Evolutionary conservation across 108 stramenopile genomes (phyloP).

Genomic region (Epipyxis sp.): DNA sequence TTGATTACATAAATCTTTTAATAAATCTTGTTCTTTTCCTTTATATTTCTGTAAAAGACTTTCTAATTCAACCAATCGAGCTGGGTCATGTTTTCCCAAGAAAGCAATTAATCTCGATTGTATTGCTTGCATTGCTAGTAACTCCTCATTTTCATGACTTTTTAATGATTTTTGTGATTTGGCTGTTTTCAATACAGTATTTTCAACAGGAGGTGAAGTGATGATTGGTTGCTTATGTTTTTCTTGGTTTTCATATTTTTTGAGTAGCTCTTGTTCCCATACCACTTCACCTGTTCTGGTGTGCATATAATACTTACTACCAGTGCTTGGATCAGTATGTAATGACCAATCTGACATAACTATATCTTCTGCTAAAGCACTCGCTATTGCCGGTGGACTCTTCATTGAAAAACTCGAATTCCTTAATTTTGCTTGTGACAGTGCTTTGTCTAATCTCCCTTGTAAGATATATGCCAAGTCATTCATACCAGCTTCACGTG

Average conservation of each 20-base stretch:
- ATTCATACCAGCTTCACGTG: slow-evolving; percentile 40
- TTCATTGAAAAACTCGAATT: neutral
- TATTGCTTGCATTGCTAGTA: slow-evolving; percentile 43
- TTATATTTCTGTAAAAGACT: slow-evolving; percentile 36
- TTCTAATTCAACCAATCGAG: slow-evolving; percentile 38
- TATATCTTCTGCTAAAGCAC: neutral
- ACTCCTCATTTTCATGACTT: slow-evolving; percentile 25
- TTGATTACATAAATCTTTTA: neutral
- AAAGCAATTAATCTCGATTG: slow-evolving; percentile 40
- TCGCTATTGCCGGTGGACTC: neutral
- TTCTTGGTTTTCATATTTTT: slow-evolving; percentile 33
- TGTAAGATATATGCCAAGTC: slow-evolving; percentile 38
- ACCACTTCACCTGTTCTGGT: slow-evolving; percentile 48
- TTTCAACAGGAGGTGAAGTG: neutral
- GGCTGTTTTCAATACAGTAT: neutral
- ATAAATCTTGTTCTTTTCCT: slow-evolving; percentile 28
- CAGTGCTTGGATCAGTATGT: slow-evolving; percentile 40
- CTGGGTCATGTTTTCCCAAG: slow-evolving; percentile 35
- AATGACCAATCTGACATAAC: slow-evolving; percentile 30
- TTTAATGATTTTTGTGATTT: slow-evolving; percentile 16
- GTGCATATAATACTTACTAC: slow-evolving; percentile 44
- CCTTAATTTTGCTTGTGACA: slow-evolving; percentile 23
- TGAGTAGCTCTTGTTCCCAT: slow-evolving; percentile 36
- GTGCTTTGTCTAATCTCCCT: slow-evolving; percentile 32
- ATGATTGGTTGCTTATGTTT: slow-evolving; percentile 3